These are phyloP conservation scores for Acanthamoeba culbertsoni DNA, from an alignment of 208 protist genomes.

Conservation along the genomic window DNA sequence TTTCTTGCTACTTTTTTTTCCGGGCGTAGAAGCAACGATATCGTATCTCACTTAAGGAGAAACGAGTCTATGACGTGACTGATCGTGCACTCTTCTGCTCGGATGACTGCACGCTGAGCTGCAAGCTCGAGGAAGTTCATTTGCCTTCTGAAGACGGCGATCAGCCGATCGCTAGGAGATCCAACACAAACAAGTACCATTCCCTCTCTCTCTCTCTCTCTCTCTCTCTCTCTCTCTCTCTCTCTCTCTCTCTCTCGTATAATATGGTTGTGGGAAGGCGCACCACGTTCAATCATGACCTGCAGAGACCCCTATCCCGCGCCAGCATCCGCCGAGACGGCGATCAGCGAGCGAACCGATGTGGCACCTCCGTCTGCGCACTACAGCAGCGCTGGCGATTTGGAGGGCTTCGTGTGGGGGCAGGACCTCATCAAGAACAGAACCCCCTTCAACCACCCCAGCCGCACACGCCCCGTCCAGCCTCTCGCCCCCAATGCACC, in stretches of 20 bases:
- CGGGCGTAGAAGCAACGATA: not conserved
- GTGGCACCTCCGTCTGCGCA: not conserved
- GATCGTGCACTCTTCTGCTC: not conserved
- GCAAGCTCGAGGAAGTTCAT: not conserved
- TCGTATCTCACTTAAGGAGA: not conserved
- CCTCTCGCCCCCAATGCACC: not conserved
- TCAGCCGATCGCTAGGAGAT: not conserved
- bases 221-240: too few species aligned
- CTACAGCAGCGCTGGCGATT: not conserved
- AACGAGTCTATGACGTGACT: constrained; percentile 23
- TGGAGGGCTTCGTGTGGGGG: not conserved
- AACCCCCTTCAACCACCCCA: not conserved
- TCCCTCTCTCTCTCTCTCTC: not conserved
- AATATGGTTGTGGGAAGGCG: too few species aligned
- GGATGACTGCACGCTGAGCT: not conserved
- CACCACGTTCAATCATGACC: too few species aligned
- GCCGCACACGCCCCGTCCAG: not conserved
- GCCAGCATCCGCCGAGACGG: too few species aligned
- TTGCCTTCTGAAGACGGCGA: not conserved
- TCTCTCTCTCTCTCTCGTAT: too few species aligned
- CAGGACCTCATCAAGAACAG: not conserved
- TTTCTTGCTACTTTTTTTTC: not conserved
- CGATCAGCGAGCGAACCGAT: not conserved
- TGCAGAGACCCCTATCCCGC: too few species aligned
- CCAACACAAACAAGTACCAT: not conserved